phyloP scores from a whole-genome alignment of 1,139 yeast species.

The Entelexis sorbosivorans region DNA sequence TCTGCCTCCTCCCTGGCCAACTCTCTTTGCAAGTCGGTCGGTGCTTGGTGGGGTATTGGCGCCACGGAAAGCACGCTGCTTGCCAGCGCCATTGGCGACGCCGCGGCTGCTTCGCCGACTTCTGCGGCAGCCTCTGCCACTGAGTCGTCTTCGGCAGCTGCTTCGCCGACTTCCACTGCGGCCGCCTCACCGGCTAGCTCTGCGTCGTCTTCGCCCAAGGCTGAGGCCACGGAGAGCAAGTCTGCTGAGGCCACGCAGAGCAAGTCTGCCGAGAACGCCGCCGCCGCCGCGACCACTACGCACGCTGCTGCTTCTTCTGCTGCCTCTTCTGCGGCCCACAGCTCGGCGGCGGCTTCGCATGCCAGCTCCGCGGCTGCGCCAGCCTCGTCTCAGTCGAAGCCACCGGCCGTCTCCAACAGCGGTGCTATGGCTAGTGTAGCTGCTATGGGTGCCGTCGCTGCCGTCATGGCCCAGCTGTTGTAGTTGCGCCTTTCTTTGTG shows the following conservation, averaged over 20 bases:
- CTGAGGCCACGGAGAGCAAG: neutral
- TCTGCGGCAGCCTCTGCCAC: neutral
- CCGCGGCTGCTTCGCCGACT: neutral
- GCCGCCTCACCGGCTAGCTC: neutral
- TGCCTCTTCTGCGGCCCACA: neutral
- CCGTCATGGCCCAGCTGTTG: neutral
- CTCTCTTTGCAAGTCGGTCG: neutral
- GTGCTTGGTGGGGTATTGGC: constrained; percentile 5
- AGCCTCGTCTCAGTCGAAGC: neutral
- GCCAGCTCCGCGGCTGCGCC: neutral
- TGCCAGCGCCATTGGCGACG: neutral
- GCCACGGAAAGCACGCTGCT: constrained; percentile 1
- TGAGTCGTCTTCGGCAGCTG: neutral
- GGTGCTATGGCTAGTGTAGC: neutral
- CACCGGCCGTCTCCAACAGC: neutral
- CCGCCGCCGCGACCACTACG: neutral
- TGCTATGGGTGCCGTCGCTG: neutral
- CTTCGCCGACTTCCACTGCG: neutral
- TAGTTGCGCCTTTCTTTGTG: neutral
- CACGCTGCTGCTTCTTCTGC: neutral
- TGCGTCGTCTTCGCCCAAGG: neutral
- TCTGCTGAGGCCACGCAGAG: too few species aligned
- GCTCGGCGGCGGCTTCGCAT: neutral
- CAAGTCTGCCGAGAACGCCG: neutral
- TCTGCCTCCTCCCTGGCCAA: neutral